A percentile compares a stretch with the other conserved stretches of the same genome.
Conservation (phyloP, 352 stramenopile genomes). For the Pythium diclinum region DNA sequence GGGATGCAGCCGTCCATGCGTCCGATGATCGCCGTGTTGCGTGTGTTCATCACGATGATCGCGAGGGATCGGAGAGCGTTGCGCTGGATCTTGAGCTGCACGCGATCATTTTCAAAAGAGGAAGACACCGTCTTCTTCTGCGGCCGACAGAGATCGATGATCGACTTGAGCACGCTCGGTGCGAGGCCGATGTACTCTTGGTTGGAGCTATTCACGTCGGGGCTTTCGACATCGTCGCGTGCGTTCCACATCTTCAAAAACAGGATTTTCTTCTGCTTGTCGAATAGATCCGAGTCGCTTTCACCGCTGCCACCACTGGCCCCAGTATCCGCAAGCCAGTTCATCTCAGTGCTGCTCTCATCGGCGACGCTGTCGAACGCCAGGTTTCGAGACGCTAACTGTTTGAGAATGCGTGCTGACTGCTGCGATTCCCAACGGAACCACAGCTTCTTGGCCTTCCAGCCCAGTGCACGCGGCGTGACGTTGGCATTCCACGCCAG, state of each 20-base stretch:
- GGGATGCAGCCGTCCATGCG: conserved; percentile 53
- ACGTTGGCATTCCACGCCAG: conserved; percentile 70
- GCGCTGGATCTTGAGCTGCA: conserved; percentile 33
- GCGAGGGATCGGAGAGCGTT: conserved; percentile 66
- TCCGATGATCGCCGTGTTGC: conserved; percentile 67
- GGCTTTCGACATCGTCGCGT: conserved; percentile 39
- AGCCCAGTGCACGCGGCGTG: conserved; percentile 51
- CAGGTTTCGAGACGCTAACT: conserved; percentile 26
- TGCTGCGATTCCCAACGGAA: conserved; percentile 46
- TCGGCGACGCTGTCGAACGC: conserved; percentile 54
- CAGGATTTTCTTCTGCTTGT: conserved; percentile 43
- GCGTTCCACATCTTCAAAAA: conserved; percentile 57
- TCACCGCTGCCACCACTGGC: conserved; percentile 34
- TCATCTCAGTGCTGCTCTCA: conserved; percentile 37
- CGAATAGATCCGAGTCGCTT: conserved; percentile 22
- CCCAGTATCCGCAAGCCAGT: conserved; percentile 56
- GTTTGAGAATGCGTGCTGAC: conserved; percentile 34
- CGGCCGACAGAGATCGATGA: conserved; percentile 45
- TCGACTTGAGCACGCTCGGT: conserved; percentile 42
- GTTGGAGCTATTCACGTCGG: conserved; percentile 47
- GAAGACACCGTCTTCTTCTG: not conserved
- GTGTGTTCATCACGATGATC: conserved; percentile 59
- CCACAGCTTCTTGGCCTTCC: conserved; percentile 67
- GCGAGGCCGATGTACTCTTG: conserved; percentile 68
- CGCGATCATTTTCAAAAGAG: conserved; percentile 6